Evolutionary conservation across 768 basidiomycete species (phyloP).

Genomic region (Nevesoporus exiguus): DNA sequence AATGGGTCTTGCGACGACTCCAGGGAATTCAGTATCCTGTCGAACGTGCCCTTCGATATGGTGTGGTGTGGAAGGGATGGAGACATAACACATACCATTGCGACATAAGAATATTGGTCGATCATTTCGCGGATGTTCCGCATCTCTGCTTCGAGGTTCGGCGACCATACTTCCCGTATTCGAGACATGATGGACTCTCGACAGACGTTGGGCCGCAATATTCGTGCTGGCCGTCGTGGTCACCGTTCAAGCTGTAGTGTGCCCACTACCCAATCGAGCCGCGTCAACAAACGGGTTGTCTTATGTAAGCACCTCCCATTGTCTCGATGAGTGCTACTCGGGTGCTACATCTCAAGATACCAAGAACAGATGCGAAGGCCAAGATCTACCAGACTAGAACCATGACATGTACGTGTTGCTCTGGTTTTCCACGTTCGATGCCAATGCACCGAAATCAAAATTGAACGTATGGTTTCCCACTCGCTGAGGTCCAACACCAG

Average conservation of each 20-base stretch:
- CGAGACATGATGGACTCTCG: slow-evolving; percentile 52
- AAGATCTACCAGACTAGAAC: slow-evolving; percentile 42
- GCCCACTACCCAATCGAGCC: slow-evolving; percentile 15
- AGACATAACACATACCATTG: slow-evolving; percentile 68
- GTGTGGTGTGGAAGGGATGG: not conserved
- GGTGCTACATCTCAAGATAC: slow-evolving; percentile 11
- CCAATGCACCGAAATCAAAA: slow-evolving; percentile 60
- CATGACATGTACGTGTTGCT: slow-evolving; percentile 62
- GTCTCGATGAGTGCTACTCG: not conserved
- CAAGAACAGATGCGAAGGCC: slow-evolving; percentile 16
- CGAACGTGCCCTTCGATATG: slow-evolving; percentile 1
- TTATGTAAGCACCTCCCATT: slow-evolving; percentile 27
- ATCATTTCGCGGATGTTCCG: slow-evolving; percentile 80
- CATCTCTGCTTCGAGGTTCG: slow-evolving; percentile 92
- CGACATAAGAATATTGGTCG: slow-evolving; percentile 89
- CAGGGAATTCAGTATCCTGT: slow-evolving; percentile 98
- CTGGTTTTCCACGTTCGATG: slow-evolving; percentile 52
- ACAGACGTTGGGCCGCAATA: not conserved
- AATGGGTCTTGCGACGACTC: slow-evolving; percentile 95
- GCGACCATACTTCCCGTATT: slow-evolving; percentile 95
- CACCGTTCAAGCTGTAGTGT: slow-evolving; percentile 4
- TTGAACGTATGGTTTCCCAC: slow-evolving; percentile 56
- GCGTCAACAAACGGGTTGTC: slow-evolving; percentile 18
- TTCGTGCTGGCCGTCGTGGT: slow-evolving; percentile 20
- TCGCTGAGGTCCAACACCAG: slow-evolving; percentile 32